Conservation (phyloP, 2,329 filamentous ascomycete species). For the Trichoderma endophyticum region DNA sequence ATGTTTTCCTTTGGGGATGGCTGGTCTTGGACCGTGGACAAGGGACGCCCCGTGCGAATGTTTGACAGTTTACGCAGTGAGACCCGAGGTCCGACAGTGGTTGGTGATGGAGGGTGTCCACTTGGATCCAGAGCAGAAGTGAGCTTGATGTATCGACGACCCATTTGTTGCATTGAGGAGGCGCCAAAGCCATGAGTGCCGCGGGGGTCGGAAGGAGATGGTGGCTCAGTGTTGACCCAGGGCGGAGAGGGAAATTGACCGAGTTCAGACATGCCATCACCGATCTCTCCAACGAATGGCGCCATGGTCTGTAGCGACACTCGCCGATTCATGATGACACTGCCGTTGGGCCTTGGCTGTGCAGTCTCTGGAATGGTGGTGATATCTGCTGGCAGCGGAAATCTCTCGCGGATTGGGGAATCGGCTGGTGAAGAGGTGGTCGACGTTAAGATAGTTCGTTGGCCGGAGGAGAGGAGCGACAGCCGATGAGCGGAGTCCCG, state of each 20-base stretch:
- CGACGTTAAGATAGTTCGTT: constrained; percentile 59
- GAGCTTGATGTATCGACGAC: constrained; percentile 42
- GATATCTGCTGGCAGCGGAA: constrained; percentile 30
- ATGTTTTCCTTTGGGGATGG: constrained; percentile 41
- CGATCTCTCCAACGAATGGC: constrained; percentile 39
- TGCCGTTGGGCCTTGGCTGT: constrained; percentile 50
- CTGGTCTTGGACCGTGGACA: constrained; percentile 55
- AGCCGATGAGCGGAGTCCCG: constrained; percentile 55
- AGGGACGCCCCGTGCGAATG: constrained; percentile 47
- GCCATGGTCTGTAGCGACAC: constrained; percentile 50
- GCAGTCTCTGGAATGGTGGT: constrained; percentile 32
- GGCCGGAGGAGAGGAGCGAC: constrained; percentile 59
- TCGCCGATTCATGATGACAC: constrained; percentile 49
- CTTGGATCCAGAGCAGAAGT: constrained; percentile 21
- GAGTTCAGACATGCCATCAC: not conserved
- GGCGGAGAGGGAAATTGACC: constrained; percentile 20
- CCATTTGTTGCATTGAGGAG: constrained; percentile 47
- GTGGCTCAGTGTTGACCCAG: constrained; percentile 17
- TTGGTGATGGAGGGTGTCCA: constrained; percentile 19
- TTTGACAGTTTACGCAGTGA: constrained; percentile 42
- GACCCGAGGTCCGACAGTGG: constrained; percentile 21
- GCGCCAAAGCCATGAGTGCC: constrained; percentile 53
- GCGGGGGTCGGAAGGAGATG: constrained; percentile 21
- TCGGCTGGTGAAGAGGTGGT: constrained; percentile 55
- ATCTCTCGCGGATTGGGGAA: constrained; percentile 55